Base-by-base conservation (phyloP, 345 rosid genomes). In the Hevea brasiliensis region DNA sequence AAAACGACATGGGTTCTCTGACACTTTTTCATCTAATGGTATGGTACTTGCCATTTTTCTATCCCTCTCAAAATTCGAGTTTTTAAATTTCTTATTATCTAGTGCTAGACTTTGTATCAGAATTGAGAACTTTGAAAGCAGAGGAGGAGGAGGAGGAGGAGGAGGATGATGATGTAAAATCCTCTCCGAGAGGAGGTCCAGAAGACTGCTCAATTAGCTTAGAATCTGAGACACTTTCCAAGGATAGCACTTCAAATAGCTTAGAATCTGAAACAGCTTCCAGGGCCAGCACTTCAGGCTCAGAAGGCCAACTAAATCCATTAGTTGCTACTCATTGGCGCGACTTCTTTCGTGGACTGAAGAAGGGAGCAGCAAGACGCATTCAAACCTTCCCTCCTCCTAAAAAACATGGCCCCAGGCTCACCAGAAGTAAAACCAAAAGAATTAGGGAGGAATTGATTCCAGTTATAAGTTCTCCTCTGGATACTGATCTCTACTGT, bases 341-440 rank as follows among this genome's bases (percentile, higher is more conserved):
- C 6, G 87, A 91, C 40, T 85, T 92, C 80, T 74, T 86, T 74
- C 82, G 87, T 26, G 74, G 81, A 35, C 76, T 88, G 71, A 95
- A 85, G 76, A 92, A 84, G 76, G 92, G 93, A 73, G 78, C 89
- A 14, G 75, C 83, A 7, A 81, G 79, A 54, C 79, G 80, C 67
- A 82, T 88, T 40, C 89, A 87, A 55, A 81, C 85, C 11, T 74
- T 87, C 40, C 77, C 90, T 48, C 81, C 83, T 41, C 67, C 74
- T 32, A 87, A 81, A 69, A 77, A 70, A 70, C n/a, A 71, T 23
- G 88, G 79, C 21, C 88, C 95, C 0, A 92, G 84, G 81, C 89
- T 89, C 53, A 86, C 92, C 8, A 83, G 89, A 80, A 86, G 86
- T 61, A 92, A 88, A 70, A 86, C 88, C 79, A 85, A 80, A 79